Evolutionary conservation across 805 yeast genomes (phyloP).

Genomic region (Candida saitoana): DNA sequence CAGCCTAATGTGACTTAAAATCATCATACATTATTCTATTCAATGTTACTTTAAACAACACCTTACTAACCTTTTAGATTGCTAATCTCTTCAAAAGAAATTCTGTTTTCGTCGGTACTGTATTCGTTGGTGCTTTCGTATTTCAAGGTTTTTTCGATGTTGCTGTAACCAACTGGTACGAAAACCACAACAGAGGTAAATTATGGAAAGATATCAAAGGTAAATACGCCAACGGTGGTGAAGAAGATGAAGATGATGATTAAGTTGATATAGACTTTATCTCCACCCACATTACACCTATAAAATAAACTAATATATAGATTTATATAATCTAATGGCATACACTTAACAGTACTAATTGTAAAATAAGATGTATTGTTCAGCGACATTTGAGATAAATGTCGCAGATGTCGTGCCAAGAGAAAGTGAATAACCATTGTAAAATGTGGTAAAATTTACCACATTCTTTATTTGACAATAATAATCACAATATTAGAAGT

Average conservation of each 20-base stretch:
- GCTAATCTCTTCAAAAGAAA: constrained; percentile 69
- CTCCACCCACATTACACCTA: neutral
- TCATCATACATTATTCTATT: no score
- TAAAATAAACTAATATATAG: no score
- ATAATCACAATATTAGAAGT: no score
- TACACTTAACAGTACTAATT: no score
- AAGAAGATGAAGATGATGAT: constrained; percentile 54
- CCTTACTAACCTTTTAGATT: constrained; percentile 5
- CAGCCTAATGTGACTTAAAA: no score
- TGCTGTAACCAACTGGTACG: constrained; percentile 67
- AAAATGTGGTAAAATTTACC: neutral
- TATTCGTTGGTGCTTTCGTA: constrained; percentile 79
- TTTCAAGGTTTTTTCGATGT: constrained; percentile 76
- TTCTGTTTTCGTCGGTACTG: constrained; percentile 78
- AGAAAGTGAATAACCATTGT: no score
- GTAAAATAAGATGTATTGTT: no score
- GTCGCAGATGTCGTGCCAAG: no score
- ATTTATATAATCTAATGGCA: neutral
- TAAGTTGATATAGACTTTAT: neutral
- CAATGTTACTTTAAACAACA: neutral
- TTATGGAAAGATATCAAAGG: constrained; percentile 79
- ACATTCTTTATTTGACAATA: no score
- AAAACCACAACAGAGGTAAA: constrained; percentile 76
- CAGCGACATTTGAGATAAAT: no score
- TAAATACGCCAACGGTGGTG: constrained; percentile 51